Conservation (phyloP, 257 asterid genomes). For the Nicotiana obtusifolia region DNA sequence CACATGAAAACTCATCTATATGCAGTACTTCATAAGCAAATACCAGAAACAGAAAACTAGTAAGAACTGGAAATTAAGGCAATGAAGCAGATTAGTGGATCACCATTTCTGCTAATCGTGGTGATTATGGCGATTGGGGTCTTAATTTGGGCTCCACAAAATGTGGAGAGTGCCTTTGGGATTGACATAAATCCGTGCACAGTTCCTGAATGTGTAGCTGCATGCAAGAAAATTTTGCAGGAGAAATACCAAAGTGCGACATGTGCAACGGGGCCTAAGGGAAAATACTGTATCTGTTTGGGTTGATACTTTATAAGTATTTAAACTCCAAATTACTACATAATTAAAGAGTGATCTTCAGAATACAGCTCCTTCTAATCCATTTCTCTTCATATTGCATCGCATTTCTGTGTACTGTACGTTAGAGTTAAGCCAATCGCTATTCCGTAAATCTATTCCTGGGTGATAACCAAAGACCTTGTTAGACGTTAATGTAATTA, state of each 20-base stretch:
- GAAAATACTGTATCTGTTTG: constrained; percentile 48
- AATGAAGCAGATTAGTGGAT: neutral
- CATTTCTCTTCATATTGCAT: neutral
- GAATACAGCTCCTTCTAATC: neutral
- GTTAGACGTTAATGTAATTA: neutral
- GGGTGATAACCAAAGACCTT: neutral
- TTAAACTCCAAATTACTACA: neutral
- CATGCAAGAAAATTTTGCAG: constrained; percentile 37
- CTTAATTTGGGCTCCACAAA: constrained; percentile 21
- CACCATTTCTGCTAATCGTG: neutral
- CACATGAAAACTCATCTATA: neutral
- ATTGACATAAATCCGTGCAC: constrained; percentile 48
- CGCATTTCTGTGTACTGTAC: no score
- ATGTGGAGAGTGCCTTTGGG: constrained; percentile 50
- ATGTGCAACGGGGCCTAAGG: constrained; percentile 43
- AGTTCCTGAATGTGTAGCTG: constrained; percentile 36
- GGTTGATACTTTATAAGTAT: constrained; percentile 15
- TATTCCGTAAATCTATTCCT: neutral
- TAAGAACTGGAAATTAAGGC: constrained; percentile 12
- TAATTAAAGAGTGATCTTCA: neutral
- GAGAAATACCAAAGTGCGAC: constrained; percentile 38
- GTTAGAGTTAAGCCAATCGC: neutral
- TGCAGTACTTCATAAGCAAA: neutral
- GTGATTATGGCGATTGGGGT: constrained; percentile 6
- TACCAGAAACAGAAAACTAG: no score